Percentiles rank a stretch among this genome's conserved stretches.
phyloP scores from a whole-genome alignment of 2,329 filamentous ascomycete species.

The Amphichorda felina region DNA sequence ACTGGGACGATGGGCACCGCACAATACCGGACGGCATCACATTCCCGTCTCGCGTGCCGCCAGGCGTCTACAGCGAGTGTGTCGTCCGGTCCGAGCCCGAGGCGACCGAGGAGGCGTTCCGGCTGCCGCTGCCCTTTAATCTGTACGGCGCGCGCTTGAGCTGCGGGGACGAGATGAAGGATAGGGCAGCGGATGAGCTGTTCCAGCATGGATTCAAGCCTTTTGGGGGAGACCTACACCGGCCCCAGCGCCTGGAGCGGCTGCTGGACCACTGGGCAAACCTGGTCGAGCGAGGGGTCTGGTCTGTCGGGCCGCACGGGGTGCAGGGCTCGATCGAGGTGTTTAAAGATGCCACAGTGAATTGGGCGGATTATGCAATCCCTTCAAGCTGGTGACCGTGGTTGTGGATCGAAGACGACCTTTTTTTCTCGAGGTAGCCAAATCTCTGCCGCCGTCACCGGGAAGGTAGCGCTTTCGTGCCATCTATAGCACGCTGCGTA shows the following conservation, averaged over 20 bases:
- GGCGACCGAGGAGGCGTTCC: constrained; percentile 16
- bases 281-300: constrained; percentile 4
- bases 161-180: constrained; percentile 10
- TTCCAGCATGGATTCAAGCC: constrained; percentile 20
- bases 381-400: constrained; percentile 5
- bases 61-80: constrained; percentile 14
- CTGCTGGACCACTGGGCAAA: constrained; percentile 5
- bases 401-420: too few species aligned
- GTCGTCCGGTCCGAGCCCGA: constrained; percentile 10
- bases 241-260: constrained; percentile 8
- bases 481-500: too few species aligned
- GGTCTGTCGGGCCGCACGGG: constrained; percentile 6
- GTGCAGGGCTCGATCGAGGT: constrained; percentile 5
- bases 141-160: constrained; percentile 12
- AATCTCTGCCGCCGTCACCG: too few species aligned
- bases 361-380: constrained; percentile 5
- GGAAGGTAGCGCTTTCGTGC: too few species aligned
- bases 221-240: constrained; percentile 15
- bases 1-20: background rate
- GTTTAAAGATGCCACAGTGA: constrained; percentile 4
- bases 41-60: constrained; percentile 9
- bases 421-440: too few species aligned
- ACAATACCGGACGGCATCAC: constrained; percentile 2
- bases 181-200: constrained; percentile 10
- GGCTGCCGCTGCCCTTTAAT: constrained; percentile 10